Base-by-base conservation (phyloP, 2,329 filamentous ascomycete genomes). In the Calcarisporium arbuscula region DNA sequence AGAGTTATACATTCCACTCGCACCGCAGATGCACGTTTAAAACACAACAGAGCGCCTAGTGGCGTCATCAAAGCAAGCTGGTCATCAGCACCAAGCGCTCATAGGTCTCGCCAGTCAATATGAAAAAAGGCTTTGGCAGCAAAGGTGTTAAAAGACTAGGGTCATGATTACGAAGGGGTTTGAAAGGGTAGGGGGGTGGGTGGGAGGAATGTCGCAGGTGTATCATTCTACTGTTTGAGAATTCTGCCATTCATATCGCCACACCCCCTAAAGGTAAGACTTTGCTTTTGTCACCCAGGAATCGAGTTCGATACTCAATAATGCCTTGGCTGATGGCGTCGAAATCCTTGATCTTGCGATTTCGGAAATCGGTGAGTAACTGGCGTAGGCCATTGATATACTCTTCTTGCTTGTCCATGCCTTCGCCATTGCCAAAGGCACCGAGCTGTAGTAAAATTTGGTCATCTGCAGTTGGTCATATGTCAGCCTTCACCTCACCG, bases 371-470 rank as follows among this genome's bases (percentile, higher is more conserved):
- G 40, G 70, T 68, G 36, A 86, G 70, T 22, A 84, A 62, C 43
- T 71, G 64, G 37, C 70, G 70, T 30, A 86, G 68, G 17, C 80
- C 80, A 20, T 65, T 62, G 46, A 77, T 77, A 59, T 81, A 86
- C 41, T 68, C 65, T n/a, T n/a, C n/a, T 37, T 69, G 64, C 53
- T 73, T 74, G 42, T 80, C 70, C 39, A 77, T 72, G 46, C 72
- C 72, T 27, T 68, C 72, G 52, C 77, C 79, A 44, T 77, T 77
- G 42, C 80, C 77, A 28, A 76, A 70, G 30, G 72, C 77, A 28
- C 82, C 82, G 34, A 88, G 72, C 46, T 84, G 77, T 37, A 84
- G 69, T 44, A 88, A 74, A 44, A 87, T 79, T 53, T 80, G 75
- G 56, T 82, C 77, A 65, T 86, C 83, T 88, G 61, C 46, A 47